Evolutionary conservation across 371 early-diverging fungal species (phyloP), one percentile per base, ranked within the genome.

Genomic region (Lichtheimia ornata): DNA sequence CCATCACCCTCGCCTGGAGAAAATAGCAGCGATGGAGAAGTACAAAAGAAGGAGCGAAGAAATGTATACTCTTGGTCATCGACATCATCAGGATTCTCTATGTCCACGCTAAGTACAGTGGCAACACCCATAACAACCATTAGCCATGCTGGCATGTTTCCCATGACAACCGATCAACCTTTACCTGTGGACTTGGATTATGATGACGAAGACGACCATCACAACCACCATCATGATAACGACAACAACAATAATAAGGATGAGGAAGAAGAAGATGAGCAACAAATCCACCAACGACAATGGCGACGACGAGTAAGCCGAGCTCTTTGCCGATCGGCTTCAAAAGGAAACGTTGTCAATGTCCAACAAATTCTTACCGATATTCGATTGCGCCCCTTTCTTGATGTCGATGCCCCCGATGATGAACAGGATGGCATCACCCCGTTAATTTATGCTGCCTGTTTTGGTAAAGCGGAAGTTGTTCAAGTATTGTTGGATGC

Each of bases 341-440:
- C 97, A 58, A 93, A 91, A 43, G 95, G 95, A 62, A 94, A 96
- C 67, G 88, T 95, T 74, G 96, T 96, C 79, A 90, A 88, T 81
- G 94, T 96, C 13, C 84, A 85, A 28, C 62, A 71, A 65, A 73
- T 90, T 58, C 81, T 89, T 65, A 76, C 80, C 25, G 70, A 84
- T 50, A 77, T 81, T 58, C 61, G 70, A 27, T 66, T 78, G 17
- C 66, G 65, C 6, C 75, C 85, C 20, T 88, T 81, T 79, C 81
- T 92, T 54, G 89, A 91, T 68, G 70, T 91, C 17, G 82, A 94
- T 71, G 81, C 80, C 5, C 74, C 78, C 41, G 95, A 94, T 67
- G 90, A 88, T 49, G 60, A 60, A 20, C 56, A 52, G 20, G 91
- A 91, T 61, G 95, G 95, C 13, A 82, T 80, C 5, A 86, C 91